Evolutionary conservation across 306 rosid genomes (phyloP).

Genomic region (Gastrolobium bilobum): DNA sequence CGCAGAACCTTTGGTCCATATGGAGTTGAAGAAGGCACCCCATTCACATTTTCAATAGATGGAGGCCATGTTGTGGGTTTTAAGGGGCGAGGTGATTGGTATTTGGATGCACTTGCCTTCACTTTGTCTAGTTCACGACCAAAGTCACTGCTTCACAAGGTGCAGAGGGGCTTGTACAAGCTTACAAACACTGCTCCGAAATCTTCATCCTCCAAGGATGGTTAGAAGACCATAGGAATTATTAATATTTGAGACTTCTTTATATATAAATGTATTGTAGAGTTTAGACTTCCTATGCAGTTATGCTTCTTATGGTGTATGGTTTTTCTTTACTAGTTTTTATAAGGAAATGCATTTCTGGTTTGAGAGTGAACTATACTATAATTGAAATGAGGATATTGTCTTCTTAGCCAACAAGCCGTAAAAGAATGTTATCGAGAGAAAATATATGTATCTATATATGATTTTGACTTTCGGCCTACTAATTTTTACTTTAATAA

Average conservation of each 20-base stretch:
- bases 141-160: slow-evolving; percentile 49
- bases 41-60: slow-evolving; percentile 61
- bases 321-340: neutral
- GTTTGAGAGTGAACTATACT: neutral
- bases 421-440: neutral
- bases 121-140: slow-evolving; percentile 47
- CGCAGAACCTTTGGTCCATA: slow-evolving; percentile 64
- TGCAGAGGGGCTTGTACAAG: slow-evolving; percentile 56
- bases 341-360: slow-evolving; percentile 2
- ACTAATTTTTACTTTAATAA: neutral
- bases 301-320: slow-evolving; percentile 9
- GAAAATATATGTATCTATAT: neutral
- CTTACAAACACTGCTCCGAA: slow-evolving; percentile 50
- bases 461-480: neutral
- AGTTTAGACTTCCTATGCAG: neutral
- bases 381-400: neutral
- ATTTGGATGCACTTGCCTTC: slow-evolving; percentile 64
- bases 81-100: slow-evolving; percentile 64
- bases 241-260: neutral
- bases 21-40: slow-evolving; percentile 74
- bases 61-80: slow-evolving; percentile 72
- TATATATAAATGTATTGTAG: neutral
- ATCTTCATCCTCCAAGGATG: slow-evolving; percentile 43
- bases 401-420: neutral
- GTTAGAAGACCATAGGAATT: neutral